phyloP scores from a whole-genome alignment of 208 protist genomes.

The Leptomonas pyrrhocoris region DNA sequence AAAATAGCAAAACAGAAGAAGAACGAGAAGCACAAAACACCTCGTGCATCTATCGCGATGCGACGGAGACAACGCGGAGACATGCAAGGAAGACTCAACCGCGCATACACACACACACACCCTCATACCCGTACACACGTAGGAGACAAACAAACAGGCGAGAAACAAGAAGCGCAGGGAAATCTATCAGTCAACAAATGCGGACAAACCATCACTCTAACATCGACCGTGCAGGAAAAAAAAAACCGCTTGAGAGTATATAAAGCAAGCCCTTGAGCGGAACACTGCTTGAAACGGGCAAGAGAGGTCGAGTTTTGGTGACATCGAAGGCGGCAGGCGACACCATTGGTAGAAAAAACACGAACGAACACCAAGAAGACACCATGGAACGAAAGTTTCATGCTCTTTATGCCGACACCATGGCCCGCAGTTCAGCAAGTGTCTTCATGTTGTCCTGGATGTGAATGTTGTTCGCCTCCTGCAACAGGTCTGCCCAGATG shows the following conservation, averaged over 20 bases:
- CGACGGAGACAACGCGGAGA: not conserved
- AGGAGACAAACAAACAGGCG: not conserved
- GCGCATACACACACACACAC: not conserved
- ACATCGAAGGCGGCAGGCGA: not conserved
- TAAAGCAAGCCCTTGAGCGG: not conserved
- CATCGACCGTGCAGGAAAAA: too few relatives aligned
- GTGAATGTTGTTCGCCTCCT: constrained; percentile 54
- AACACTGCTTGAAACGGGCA: not conserved
- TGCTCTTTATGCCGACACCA: constrained; percentile 26
- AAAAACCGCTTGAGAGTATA: too few relatives aligned
- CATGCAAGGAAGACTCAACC: not conserved
- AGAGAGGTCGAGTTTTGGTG: not conserved
- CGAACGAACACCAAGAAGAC: not conserved
- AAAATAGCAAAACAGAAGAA: too few relatives aligned
- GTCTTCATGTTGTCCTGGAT: constrained; percentile 50
- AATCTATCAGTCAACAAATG: not conserved
- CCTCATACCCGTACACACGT: not conserved
- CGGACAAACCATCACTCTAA: too few relatives aligned
- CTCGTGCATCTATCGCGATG: too few relatives aligned
- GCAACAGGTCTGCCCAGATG: constrained; percentile 71
- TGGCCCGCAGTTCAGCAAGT: constrained; percentile 51
- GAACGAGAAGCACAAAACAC: not conserved
- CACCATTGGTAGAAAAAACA: not conserved
- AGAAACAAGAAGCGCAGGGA: not conserved
- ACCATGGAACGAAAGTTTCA: too few relatives aligned